Evolutionary conservation across 148 eudicot species (phyloP).

Genomic region (Persicaria tinctoria): DNA sequence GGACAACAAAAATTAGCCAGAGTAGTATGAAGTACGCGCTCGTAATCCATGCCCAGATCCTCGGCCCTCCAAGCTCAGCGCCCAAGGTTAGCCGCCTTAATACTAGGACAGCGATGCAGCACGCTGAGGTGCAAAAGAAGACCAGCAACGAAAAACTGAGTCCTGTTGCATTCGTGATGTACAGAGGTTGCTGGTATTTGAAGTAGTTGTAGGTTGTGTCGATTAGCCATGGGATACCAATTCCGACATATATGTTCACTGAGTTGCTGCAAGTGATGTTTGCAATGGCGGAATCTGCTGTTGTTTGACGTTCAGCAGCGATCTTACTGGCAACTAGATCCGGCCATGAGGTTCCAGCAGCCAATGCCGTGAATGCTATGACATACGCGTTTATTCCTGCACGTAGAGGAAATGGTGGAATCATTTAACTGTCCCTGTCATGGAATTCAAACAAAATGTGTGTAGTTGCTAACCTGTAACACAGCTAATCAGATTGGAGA

Average conservation of each 20-base stretch:
- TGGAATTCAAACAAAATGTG: neutral
- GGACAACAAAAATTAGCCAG: slow-evolving; percentile 68
- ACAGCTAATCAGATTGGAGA: slow-evolving; percentile 79
- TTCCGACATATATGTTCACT: slow-evolving; percentile 87
- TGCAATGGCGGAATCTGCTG: slow-evolving; percentile 96
- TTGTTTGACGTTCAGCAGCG: slow-evolving; percentile 83
- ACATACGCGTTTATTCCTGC: slow-evolving; percentile 77
- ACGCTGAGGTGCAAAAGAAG: slow-evolving; percentile 69
- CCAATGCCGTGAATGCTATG: slow-evolving; percentile 83
- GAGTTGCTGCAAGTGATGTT: slow-evolving; percentile 86
- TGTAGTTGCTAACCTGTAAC: slow-evolving; percentile 53
- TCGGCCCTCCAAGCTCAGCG: slow-evolving; percentile 86
- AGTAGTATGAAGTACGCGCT: slow-evolving; percentile 52
- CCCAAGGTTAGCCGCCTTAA: slow-evolving; percentile 66
- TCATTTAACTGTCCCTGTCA: neutral
- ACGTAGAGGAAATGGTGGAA: neutral
- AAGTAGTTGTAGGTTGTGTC: slow-evolving; percentile 74
- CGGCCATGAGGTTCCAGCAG: slow-evolving; percentile 95
- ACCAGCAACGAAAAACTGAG: slow-evolving; percentile 81
- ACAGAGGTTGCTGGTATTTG: slow-evolving; percentile 44
- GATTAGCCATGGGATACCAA: slow-evolving; percentile 92
- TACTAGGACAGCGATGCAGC: slow-evolving; percentile 75
- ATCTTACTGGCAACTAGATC: slow-evolving; percentile 94
- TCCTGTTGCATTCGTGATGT: slow-evolving; percentile 51
- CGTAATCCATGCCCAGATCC: slow-evolving; percentile 86